phyloP scores from a whole-genome alignment of 257 asterid genomes.

The Paraleonurus japonicus region DNA sequence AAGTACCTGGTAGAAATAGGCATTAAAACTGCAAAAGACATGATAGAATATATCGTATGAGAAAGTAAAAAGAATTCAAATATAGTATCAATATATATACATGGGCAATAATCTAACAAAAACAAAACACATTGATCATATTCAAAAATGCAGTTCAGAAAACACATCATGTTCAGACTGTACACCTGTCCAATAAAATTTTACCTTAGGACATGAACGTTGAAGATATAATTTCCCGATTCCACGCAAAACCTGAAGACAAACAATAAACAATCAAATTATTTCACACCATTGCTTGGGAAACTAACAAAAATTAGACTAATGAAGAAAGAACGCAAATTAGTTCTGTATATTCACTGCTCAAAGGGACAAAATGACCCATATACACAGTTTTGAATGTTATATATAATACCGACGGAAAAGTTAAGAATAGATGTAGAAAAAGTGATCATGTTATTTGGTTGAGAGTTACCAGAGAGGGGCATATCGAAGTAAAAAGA shows the following conservation, averaged over 20 bases:
- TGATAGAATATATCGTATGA: neutral
- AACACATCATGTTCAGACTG: too few relatives aligned
- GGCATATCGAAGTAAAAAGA: slow-evolving; percentile 90
- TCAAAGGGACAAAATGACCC: neutral
- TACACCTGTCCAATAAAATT: too few relatives aligned
- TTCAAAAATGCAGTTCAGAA: neutral
- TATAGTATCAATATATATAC: neutral
- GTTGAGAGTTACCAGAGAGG: slow-evolving; percentile 74
- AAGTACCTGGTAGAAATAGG: slow-evolving; percentile 59
- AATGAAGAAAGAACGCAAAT: neutral
- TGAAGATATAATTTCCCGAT: slow-evolving; percentile 82
- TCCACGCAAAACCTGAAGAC: slow-evolving; percentile 74
- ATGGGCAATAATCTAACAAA: neutral
- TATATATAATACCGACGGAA: neutral
- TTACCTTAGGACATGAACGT: slow-evolving; percentile 85
- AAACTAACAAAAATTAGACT: neutral
- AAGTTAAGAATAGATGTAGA: neutral
- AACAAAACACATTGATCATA: neutral
- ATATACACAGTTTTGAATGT: neutral
- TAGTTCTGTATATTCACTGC: neutral
- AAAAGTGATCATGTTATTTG: neutral
- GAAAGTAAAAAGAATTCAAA: neutral
- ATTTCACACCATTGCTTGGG: neutral
- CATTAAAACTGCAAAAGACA: slow-evolving; percentile 5
- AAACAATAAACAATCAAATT: neutral